These are phyloP conservation scores for Oehlia diaphana DNA, from an alignment of 192 early-diverging fungal genomes.

Conservation along the genomic window DNA sequence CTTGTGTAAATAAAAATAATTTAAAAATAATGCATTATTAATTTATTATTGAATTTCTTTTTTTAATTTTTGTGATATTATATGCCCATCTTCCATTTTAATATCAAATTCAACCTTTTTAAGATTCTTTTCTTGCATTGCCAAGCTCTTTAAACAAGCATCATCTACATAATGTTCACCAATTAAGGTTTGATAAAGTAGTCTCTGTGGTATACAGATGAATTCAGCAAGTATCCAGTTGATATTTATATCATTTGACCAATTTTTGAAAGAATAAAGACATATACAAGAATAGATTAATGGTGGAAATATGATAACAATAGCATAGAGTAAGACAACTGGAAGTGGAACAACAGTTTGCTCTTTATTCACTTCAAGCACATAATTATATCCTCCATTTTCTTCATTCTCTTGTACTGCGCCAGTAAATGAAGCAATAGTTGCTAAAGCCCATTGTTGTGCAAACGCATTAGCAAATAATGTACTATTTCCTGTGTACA, in stretches of 20 bases:
- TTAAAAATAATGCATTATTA: no score
- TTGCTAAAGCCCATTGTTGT: not conserved
- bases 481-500: not conserved
- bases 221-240: constrained; percentile 14
- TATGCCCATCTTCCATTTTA: not conserved
- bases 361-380: not conserved
- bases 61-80: no score
- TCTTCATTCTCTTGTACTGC: not conserved
- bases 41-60: no score
- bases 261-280: not conserved
- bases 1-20: no score
- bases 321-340: not conserved
- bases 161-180: not conserved
- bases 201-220: not conserved
- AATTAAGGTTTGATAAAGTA: not conserved
- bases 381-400: not conserved
- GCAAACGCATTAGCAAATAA: not conserved
- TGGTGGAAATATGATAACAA: not conserved
- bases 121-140: not conserved
- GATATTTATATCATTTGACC: not conserved
- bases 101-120: not conserved
- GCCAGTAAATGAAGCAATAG: not conserved
- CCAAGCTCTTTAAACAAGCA: not conserved
- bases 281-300: not conserved
- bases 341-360: not conserved